These are phyloP conservation scores for Candida dajiaensis DNA, from an alignment of 805 yeast species.

Conservation along the genomic window DNA sequence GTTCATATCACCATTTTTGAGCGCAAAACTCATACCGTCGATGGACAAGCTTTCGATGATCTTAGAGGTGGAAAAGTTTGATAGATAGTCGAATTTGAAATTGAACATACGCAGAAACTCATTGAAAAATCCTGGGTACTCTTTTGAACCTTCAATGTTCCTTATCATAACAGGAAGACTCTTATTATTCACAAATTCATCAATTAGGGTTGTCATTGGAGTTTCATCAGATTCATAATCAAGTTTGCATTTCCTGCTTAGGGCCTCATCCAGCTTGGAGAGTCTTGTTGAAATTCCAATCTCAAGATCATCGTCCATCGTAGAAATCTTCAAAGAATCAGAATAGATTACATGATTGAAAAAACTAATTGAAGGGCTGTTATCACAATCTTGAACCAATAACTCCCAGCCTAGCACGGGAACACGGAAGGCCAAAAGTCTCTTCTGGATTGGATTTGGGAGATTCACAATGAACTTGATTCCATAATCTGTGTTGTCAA, in stretches of 20 bases:
- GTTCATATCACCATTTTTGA: conserved; percentile 27
- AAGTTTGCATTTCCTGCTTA: conserved; percentile 7
- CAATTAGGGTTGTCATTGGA: conserved; percentile 12
- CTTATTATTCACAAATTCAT: conserved; percentile 13
- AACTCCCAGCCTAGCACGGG: conserved; percentile 35
- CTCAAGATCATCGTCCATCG: conserved; percentile 8
- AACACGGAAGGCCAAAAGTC: conserved; percentile 20
- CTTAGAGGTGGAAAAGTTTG: conserved; percentile 10
- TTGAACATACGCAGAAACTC: conserved; percentile 14
- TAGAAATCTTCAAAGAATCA: conserved; percentile 10
- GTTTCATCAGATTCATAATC: conserved; percentile 6
- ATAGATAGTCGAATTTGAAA: conserved; percentile 11
- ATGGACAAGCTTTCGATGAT: conserved; percentile 33
- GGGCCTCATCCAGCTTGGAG: conserved; percentile 1
- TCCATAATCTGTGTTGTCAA: conserved; percentile 13
- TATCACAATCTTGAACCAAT: conserved; percentile 31
- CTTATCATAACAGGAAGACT: conserved; percentile 14
- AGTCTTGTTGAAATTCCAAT: conserved; percentile 10
- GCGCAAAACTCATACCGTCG: conserved; percentile 29
- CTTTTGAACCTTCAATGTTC: conserved; percentile 17
- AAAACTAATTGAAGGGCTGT: conserved; percentile 24
- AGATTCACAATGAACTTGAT: conserved; percentile 17
- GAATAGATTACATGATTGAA: conserved; percentile 16
- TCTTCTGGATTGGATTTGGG: conserved; percentile 19
- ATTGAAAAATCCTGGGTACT: conserved; percentile 17